Evolutionary conservation across 305 asterid species (phyloP).

Genomic region (Fraxinus angustifolia): DNA sequence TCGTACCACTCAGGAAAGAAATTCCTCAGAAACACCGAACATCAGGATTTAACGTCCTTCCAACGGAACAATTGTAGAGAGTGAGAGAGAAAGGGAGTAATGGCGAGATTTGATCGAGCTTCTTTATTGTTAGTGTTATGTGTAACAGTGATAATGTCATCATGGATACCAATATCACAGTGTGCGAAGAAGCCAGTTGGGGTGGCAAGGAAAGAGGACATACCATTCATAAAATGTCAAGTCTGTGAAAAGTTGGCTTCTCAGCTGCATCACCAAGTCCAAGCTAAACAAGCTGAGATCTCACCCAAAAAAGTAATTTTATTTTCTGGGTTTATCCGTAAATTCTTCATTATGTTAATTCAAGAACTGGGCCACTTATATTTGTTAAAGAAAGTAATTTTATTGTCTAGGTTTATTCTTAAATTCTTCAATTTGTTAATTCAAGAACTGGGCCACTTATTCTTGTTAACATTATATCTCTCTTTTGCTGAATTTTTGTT

Average conservation of each 20-base stretch:
- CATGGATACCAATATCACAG: slow-evolving; percentile 42
- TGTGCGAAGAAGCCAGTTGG: slow-evolving; percentile 68
- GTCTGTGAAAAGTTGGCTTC: slow-evolving; percentile 71
- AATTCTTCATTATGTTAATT: not conserved
- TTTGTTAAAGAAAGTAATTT: slow-evolving; percentile 1
- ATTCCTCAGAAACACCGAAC: not conserved
- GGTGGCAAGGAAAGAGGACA: slow-evolving; percentile 76
- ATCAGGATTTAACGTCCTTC: not conserved
- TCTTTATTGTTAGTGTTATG: slow-evolving; percentile 16
- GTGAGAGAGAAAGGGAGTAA: slow-evolving; percentile 4
- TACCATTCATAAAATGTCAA: slow-evolving; percentile 76
- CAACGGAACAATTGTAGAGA: not conserved
- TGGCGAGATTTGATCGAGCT: slow-evolving; percentile 38
- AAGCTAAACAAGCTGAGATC: slow-evolving; percentile 60
- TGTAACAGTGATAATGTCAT: slow-evolving; percentile 23
- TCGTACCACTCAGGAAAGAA: not conserved
- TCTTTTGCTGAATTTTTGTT: not conserved
- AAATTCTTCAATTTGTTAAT: not conserved
- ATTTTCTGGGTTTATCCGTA: slow-evolving; percentile 9
- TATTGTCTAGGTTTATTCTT: slow-evolving; percentile 15
- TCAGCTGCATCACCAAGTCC: slow-evolving; percentile 63
- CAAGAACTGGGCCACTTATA: not conserved
- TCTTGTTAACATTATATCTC: not conserved
- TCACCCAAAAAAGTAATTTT: slow-evolving; percentile 67
- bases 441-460: not conserved